phyloP scores from a whole-genome alignment of 345 rosid species.

The Salix purpurea region DNA sequence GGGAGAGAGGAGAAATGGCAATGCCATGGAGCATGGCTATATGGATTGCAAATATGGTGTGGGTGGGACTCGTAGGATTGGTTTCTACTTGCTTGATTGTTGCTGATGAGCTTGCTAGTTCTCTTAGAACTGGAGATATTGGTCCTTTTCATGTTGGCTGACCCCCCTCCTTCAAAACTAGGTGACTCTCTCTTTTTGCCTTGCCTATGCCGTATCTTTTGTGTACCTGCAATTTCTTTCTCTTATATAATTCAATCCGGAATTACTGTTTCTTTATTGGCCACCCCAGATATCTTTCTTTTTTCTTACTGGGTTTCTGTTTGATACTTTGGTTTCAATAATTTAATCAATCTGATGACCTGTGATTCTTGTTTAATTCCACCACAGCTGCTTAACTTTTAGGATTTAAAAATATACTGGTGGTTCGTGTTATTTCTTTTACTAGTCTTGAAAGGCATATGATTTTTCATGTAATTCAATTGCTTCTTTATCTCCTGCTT shows the following conservation, averaged over 20 bases:
- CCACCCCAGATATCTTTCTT: background rate
- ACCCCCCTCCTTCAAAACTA: background rate
- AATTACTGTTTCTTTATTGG: background rate
- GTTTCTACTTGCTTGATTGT: constrained; percentile 71
- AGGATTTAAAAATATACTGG: background rate
- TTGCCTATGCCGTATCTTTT: background rate
- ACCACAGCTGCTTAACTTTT: background rate
- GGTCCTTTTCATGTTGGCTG: constrained; percentile 76
- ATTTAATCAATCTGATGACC: background rate
- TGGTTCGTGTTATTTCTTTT: background rate
- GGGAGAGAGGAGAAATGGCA: constrained; percentile 37
- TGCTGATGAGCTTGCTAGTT: constrained; percentile 78
- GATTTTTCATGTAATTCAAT: background rate
- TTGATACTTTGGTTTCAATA: background rate
- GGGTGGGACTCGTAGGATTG: constrained; percentile 68
- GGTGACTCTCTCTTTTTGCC: constrained; percentile 1
- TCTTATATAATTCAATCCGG: background rate
- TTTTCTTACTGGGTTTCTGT: background rate
- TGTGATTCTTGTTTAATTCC: background rate
- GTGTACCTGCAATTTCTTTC: background rate
- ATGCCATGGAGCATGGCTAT: constrained; percentile 54
- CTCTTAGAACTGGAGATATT: constrained; percentile 77
- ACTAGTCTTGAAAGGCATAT: background rate
- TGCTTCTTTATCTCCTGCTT: background rate
- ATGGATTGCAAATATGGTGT: constrained; percentile 63